Percentiles rank a stretch among this genome's conserved stretches.
phyloP scores from a whole-genome alignment of 2,329 filamentous ascomycete genomes.

The Colletotrichum sp. region DNA sequence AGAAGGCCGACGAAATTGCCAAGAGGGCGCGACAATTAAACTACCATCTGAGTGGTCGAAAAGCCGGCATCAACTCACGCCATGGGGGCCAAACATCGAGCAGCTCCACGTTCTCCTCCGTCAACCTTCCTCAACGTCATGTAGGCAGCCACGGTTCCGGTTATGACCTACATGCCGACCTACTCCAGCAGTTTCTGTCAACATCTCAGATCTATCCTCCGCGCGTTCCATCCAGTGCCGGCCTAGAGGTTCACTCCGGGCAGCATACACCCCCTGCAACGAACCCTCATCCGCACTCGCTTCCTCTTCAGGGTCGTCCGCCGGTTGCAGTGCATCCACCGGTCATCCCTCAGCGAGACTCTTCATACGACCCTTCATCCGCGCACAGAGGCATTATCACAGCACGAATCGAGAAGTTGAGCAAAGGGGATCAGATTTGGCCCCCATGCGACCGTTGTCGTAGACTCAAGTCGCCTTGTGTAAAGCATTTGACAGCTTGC shows the following conservation, averaged over 20 bases:
- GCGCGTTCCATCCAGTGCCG: slow-evolving; percentile 11
- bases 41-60: slow-evolving; percentile 77
- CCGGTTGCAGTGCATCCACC: slow-evolving; percentile 27
- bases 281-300: slow-evolving; percentile 24
- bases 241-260: slow-evolving; percentile 26
- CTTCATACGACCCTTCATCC: slow-evolving; percentile 31
- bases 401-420: slow-evolving; percentile 75
- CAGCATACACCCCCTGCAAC: slow-evolving; percentile 32
- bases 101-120: slow-evolving; percentile 39
- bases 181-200: slow-evolving; percentile 58
- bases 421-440: slow-evolving; percentile 75
- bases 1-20: slow-evolving; percentile 77
- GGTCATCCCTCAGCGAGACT: slow-evolving; percentile 30
- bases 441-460: slow-evolving; percentile 87
- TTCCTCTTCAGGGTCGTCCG: slow-evolving; percentile 29
- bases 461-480: slow-evolving; percentile 78
- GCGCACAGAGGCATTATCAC: slow-evolving; percentile 65
- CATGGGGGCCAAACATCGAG: slow-evolving; percentile 49
- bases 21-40: slow-evolving; percentile 74
- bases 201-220: slow-evolving; percentile 24
- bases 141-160: slow-evolving; percentile 31
- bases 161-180: slow-evolving; percentile 58
- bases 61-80: slow-evolving; percentile 72
- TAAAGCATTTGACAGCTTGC: slow-evolving; percentile 87
- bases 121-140: slow-evolving; percentile 31